phyloP scores from a whole-genome alignment of 2,329 filamentous ascomycete genomes.

The Penicillium sp. region DNA sequence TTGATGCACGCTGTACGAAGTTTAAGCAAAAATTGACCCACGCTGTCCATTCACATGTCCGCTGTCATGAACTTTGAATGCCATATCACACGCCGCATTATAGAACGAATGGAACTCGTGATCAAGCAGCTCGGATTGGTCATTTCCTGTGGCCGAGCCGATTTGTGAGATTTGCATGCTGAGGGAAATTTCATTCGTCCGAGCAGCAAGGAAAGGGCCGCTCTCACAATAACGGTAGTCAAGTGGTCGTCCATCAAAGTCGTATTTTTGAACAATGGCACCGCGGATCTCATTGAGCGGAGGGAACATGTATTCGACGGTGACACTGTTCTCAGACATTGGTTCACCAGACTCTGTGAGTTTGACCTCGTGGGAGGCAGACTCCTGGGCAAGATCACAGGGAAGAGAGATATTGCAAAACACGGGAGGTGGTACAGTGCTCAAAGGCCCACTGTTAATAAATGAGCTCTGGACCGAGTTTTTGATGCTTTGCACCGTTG shows the following conservation, averaged over 20 bases:
- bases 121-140: slow-evolving; percentile 15
- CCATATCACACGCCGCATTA: slow-evolving; percentile 37
- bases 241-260: slow-evolving; percentile 34
- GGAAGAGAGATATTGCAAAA: slow-evolving; percentile 36
- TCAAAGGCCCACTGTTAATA: slow-evolving; percentile 5
- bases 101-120: slow-evolving; percentile 39
- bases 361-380: background rate
- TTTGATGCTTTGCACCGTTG: slow-evolving; percentile 24
- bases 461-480: slow-evolving; percentile 24
- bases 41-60: slow-evolving; percentile 3
- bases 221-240: slow-evolving; percentile 34
- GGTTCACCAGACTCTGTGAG: background rate
- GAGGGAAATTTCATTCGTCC: slow-evolving; percentile 34
- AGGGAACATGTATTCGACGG: slow-evolving; percentile 38
- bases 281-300: slow-evolving; percentile 31
- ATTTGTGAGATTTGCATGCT: slow-evolving; percentile 25
- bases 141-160: slow-evolving; percentile 1
- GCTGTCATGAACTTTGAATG: slow-evolving; percentile 34
- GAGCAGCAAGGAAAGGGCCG: slow-evolving; percentile 33
- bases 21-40: background rate
- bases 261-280: slow-evolving; percentile 32
- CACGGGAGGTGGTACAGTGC: slow-evolving; percentile 26
- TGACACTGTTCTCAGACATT: slow-evolving; percentile 14
- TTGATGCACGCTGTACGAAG: slow-evolving; percentile 10
- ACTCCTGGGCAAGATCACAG: slow-evolving; percentile 16